A percentile compares a stretch with the other conserved stretches of the same genome.
These are phyloP conservation scores for Paramecium tetraurelia DNA, from an alignment of 73 alveolate genomes.

Conservation along the genomic window DNA sequence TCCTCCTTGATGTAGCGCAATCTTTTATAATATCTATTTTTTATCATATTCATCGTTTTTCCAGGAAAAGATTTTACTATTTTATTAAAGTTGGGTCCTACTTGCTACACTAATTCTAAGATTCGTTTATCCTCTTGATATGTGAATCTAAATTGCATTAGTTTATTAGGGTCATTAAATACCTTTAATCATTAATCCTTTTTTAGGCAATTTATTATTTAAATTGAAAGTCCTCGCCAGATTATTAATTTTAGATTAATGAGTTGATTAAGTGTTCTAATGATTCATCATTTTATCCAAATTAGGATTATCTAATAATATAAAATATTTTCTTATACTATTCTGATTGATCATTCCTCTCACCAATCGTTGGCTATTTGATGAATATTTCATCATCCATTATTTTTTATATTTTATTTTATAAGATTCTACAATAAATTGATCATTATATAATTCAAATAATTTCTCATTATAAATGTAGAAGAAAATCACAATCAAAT, in stretches of 20 bases:
- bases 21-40: conserved; percentile 24
- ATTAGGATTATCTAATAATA: neutral
- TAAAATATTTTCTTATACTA: neutral
- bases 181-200: neutral
- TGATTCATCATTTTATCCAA: neutral
- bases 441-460: neutral
- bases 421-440: conserved; percentile 4
- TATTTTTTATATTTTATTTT: neutral
- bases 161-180: neutral
- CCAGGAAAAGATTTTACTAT: conserved; percentile 10
- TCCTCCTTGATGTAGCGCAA: neutral
- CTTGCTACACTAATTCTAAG: neutral
- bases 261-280: neutral
- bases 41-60: conserved; percentile 17
- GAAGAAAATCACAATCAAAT: neutral
- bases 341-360: neutral
- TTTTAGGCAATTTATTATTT: neutral
- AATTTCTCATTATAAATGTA: neutral
- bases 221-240: neutral
- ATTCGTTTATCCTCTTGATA: neutral
- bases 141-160: neutral
- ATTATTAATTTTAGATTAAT: neutral
- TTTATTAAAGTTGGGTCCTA: conserved; percentile 19
- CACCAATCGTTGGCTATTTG: neutral
- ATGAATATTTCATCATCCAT: neutral